Evolutionary conservation across 129 eudicot genomes (phyloP), one percentile per base, ranked within the genome.

Genomic region (Oenanthe sinensis): DNA sequence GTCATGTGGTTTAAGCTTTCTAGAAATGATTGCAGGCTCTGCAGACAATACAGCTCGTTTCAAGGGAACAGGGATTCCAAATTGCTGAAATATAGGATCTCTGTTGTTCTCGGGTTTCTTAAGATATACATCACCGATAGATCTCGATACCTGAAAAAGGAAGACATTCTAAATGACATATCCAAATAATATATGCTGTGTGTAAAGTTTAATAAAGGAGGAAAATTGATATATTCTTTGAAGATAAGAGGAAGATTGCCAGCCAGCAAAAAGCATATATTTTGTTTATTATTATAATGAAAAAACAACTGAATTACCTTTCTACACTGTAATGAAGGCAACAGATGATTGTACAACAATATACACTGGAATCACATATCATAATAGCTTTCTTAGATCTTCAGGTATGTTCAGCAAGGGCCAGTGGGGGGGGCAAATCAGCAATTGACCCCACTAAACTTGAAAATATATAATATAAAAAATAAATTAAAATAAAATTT

Each of bases 71-170:
- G 82, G 92, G 86, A 81, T 87, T 72, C 85, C 92, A 62, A 79
- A 87, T 71, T 82, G 97, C 68, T 85, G 86, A 81, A 87, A 90
- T 37, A 86, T 49, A 67, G 98, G 92, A 85, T 94, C 98, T 83
- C 91, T 80, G 82, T 85, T 85, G 78, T 90, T 86, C 69, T 91
- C 96, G 5, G 98, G 97, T 83, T 88, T 95, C 89, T 95, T 95
- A 87, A 95, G 70, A 79, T 95, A 95, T 81, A 91, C 91, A 68
- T 95, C 98, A 14, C 98, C 98, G 65, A 95, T 95, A 47, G 98
- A 95, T 91, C 98, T 90, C 20, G 98, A 95, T 60, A 95, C 98
- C 98, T 95, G 86, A 36, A 81, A 85, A 84, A 36, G 60, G 74
- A 82, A 20, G 77, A 13, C 28, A 28, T 37, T 42, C 17, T 76